These are phyloP conservation scores for Ophiostoma ulmi DNA, from an alignment of 2,329 filamentous ascomycete species.

Conservation along the genomic window DNA sequence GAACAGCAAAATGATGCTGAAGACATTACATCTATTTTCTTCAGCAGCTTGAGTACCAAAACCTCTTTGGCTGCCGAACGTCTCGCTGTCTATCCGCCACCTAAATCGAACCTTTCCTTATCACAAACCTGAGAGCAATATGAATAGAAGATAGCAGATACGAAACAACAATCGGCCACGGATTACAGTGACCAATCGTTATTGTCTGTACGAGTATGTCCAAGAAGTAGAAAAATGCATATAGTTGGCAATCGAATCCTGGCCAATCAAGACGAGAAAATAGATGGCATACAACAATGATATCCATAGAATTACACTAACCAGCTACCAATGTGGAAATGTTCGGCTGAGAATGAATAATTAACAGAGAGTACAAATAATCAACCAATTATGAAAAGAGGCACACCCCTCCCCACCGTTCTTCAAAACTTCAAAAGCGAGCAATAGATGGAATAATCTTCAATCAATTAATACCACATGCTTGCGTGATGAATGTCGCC, in stretches of 20 bases:
- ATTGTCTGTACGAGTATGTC: slow-evolving; percentile 1
- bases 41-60: neutral
- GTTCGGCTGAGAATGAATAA: neutral
- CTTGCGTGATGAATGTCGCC: neutral
- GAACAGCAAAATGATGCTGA: neutral
- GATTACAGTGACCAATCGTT: neutral
- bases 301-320: neutral
- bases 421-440: too few species aligned
- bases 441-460: neutral
- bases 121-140: neutral
- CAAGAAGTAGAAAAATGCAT: neutral
- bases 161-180: neutral
- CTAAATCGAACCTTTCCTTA: neutral
- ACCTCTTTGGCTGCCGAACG: neutral
- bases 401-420: neutral
- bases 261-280: slow-evolving; percentile 2
- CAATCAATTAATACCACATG: neutral
- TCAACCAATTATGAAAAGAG: neutral
- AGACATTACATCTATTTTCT: neutral
- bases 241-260: neutral
- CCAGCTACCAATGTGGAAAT: neutral
- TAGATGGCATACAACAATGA: neutral
- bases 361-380: neutral
- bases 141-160: neutral
- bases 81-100: neutral